Base-by-base conservation (phyloP, 257 asterid species). In the Plantago ovata region DNA sequence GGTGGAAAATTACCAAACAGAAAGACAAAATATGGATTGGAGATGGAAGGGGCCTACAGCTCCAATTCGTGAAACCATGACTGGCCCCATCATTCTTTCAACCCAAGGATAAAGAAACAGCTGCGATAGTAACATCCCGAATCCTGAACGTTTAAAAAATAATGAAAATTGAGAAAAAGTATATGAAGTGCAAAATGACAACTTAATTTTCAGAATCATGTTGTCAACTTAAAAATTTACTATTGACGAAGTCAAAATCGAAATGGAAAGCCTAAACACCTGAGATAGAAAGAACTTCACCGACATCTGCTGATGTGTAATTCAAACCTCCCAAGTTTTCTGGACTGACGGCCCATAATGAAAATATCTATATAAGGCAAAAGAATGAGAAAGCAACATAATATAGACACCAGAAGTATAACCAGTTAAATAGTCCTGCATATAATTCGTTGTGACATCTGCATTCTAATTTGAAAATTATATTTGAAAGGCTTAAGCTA, bases 291-390 rank as follows among this genome's bases (percentile, higher is more conserved):
- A 89, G 82, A 74, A 89, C 84, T 75, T 62, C 78, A 72, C 97
- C 97, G 44, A 89, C 92, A 65, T 74, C 82, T 39, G 84, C 58
- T 23, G 95, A 78, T 66, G 76, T 69, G 10, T 48, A 48, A 45
- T 84, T 65, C 62, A 88, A 74, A 20, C 96, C 96, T 65, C 96
- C 94, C 51, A 79, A 81, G 60, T 74, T 83, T 73, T 71, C 71
- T 18, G 96, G 91, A 68, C 96, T 88, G 71, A 69, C 88, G 13
- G 94, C 95, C 95, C 95, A 88, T 58, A 88, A 65, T 16, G 96
- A 83, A 60, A 88, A 85, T 70, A 88, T 78, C 95, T 84, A 67
- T 24, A 19, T 3, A 8, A 28, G 36, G 36, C 4, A 28, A 28
- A 3, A 28, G 7, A 28, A 28, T 28, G 7, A 28, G 36, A 28